Conservation (phyloP, 164 flowering plant species). For the Macadamia tetraphylla region DNA sequence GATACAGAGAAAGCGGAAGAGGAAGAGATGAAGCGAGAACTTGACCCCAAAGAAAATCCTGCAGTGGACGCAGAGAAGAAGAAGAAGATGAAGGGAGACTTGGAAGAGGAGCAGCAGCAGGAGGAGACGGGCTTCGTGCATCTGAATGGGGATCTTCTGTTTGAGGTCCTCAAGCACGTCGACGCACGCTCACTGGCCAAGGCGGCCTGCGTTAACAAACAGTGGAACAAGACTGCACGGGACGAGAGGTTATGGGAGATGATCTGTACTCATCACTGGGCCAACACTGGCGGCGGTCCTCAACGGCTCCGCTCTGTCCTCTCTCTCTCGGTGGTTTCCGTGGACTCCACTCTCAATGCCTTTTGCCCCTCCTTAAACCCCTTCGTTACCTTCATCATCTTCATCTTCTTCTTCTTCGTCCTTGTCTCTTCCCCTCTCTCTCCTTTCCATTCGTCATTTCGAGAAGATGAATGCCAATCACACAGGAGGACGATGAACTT, state of each 20-base stretch:
- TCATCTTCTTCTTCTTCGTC: constrained; percentile 21
- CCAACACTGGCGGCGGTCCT: constrained; percentile 44
- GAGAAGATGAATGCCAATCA: constrained; percentile 68
- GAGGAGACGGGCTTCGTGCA: constrained; percentile 23
- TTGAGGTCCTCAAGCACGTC: constrained; percentile 79
- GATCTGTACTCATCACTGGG: constrained; percentile 76
- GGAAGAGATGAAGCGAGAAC: constrained; percentile 37
- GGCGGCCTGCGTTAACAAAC: constrained; percentile 76
- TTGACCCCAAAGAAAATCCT: constrained; percentile 11
- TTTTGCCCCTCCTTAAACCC: constrained; percentile 58
- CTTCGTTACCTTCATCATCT: constrained; percentile 12
- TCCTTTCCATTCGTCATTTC: constrained; percentile 65
- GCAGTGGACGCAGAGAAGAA: constrained; percentile 14
- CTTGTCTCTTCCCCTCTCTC: constrained; percentile 42
- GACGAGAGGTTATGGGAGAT: constrained; percentile 98
- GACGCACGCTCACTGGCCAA: constrained; percentile 66
- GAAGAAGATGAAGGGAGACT: constrained; percentile 27
- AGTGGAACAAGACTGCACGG: constrained; percentile 65
- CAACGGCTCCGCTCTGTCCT: constrained; percentile 78
- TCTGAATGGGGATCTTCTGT: constrained; percentile 65
- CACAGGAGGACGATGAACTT: constrained; percentile 3
- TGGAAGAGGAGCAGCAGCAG: constrained; percentile 1
- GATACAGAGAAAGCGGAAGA: too few species aligned
- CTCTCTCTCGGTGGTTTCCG: constrained; percentile 90
- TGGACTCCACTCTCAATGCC: constrained; percentile 61